Percentiles rank a stretch among this genome's conserved stretches.
Evolutionary conservation across 2,329 filamentous ascomycete genomes (phyloP).

Genomic region (Ascochyta clinopodiicola): DNA sequence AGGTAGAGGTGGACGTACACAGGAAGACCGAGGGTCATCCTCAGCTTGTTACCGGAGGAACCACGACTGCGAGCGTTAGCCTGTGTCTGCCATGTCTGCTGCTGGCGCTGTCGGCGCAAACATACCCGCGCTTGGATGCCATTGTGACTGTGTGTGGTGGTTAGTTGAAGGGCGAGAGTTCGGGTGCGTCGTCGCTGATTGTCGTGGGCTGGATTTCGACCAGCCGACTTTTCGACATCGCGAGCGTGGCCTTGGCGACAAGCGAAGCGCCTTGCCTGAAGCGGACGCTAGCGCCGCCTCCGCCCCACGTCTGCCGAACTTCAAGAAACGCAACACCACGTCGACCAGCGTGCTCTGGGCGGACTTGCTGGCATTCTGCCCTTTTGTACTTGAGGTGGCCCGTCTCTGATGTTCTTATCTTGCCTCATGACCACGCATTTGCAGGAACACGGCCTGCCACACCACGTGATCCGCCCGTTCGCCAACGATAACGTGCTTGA

Average conservation of each 20-base stretch:
- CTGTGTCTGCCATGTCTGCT: background rate
- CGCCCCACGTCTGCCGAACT: background rate
- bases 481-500: conserved; percentile 16
- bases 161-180: conserved; percentile 24
- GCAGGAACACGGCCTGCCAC: background rate
- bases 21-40: conserved; percentile 99
- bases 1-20: conserved; percentile 72
- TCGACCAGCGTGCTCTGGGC: background rate
- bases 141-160: conserved; percentile 43
- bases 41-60: conserved; percentile 99
- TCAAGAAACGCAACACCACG: conserved; percentile 11
- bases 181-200: conserved; percentile 41
- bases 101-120: conserved; percentile 9
- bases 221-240: too few species aligned
- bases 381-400: too few species aligned
- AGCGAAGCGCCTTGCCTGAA: conserved; percentile 11
- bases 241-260: background rate
- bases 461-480: background rate
- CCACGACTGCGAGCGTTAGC: conserved; percentile 63
- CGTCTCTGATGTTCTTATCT: too few species aligned
- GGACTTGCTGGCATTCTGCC: too few species aligned
- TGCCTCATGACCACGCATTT: too few species aligned
- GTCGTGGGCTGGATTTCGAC: conserved; percentile 15
- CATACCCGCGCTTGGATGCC: conserved; percentile 52
- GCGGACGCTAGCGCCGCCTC: background rate